These are phyloP conservation scores for Puccinellia tenuiflora DNA, from an alignment of 176 grass and related monocot genomes.

Conservation along the genomic window DNA sequence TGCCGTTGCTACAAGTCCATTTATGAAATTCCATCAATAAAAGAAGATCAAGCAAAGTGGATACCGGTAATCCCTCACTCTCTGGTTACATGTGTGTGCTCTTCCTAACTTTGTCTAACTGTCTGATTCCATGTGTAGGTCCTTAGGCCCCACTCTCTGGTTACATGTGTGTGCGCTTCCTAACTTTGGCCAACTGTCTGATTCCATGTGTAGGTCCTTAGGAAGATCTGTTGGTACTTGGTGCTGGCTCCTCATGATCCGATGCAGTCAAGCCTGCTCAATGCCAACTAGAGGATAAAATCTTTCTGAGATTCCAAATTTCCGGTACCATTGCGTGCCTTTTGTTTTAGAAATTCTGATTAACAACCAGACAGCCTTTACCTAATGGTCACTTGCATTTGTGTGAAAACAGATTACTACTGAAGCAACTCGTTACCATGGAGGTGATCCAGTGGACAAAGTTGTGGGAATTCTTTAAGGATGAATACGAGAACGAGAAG, in stretches of 20 bases:
- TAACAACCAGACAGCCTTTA: background rate
- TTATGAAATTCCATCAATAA: slow-evolving; percentile 88
- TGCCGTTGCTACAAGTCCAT: slow-evolving; percentile 89
- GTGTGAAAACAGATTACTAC: slow-evolving; percentile 41
- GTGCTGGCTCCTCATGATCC: slow-evolving; percentile 81
- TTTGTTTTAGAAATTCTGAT: background rate
- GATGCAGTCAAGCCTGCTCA: slow-evolving; percentile 95
- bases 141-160: slow-evolving; percentile 28
- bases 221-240: slow-evolving; percentile 95
- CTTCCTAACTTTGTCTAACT: background rate
- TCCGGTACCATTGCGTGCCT: slow-evolving; percentile 37
- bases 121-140: slow-evolving; percentile 43
- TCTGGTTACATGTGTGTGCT: background rate
- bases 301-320: slow-evolving; percentile 84
- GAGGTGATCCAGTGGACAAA: slow-evolving; percentile 90
- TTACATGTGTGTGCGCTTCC: background rate
- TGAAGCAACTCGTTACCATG: slow-evolving; percentile 95
- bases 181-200: background rate
- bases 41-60: slow-evolving; percentile 78
- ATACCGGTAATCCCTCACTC: slow-evolving; percentile 50
- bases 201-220: slow-evolving; percentile 59
- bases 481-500: slow-evolving; percentile 83
- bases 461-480: slow-evolving; percentile 69
- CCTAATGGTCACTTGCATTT: background rate
- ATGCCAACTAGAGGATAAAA: slow-evolving; percentile 89